A percentile compares a stretch with the other conserved stretches of the same genome.
These are phyloP conservation scores for Yarrowia alimentaria DNA, from an alignment of 805 yeast species.

Conservation along the genomic window DNA sequence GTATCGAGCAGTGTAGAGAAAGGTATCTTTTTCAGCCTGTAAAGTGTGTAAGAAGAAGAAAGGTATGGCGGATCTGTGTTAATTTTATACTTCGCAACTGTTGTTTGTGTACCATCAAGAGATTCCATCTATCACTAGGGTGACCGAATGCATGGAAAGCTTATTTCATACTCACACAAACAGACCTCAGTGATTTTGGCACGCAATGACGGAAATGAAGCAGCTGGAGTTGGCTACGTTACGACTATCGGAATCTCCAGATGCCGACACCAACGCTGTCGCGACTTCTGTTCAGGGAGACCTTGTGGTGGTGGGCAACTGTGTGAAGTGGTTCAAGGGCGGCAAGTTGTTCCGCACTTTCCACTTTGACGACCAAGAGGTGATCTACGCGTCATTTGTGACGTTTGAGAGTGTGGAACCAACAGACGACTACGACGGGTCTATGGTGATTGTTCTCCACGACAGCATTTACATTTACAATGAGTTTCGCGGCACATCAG, in stretches of 20 bases:
- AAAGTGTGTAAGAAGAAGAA: conserved; percentile 2
- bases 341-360: conserved; percentile 51
- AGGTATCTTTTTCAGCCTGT: conserved; percentile 1
- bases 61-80: neutral
- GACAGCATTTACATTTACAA: conserved; percentile 16
- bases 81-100: neutral
- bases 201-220: neutral
- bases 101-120: conserved; percentile 2
- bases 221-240: conserved; percentile 13
- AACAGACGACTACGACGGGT: conserved; percentile 4
- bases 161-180: no score
- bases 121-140: conserved; percentile 16
- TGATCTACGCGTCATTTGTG: conserved; percentile 63
- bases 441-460: conserved; percentile 13
- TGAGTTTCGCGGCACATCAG: conserved; percentile 2
- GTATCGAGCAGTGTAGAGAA: conserved; percentile 2
- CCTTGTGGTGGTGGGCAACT: conserved; percentile 1
- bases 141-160: no score
- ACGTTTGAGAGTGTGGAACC: conserved; percentile 42
- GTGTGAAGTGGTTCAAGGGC: conserved; percentile 47
- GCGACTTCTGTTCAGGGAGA: conserved; percentile 7
- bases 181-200: no score
- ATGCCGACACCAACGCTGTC: neutral
- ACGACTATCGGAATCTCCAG: neutral
- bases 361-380: conserved; percentile 47